These are phyloP conservation scores for Neurospora sp. DNA, from an alignment of 495 filamentous ascomycete species.

Conservation along the genomic window DNA sequence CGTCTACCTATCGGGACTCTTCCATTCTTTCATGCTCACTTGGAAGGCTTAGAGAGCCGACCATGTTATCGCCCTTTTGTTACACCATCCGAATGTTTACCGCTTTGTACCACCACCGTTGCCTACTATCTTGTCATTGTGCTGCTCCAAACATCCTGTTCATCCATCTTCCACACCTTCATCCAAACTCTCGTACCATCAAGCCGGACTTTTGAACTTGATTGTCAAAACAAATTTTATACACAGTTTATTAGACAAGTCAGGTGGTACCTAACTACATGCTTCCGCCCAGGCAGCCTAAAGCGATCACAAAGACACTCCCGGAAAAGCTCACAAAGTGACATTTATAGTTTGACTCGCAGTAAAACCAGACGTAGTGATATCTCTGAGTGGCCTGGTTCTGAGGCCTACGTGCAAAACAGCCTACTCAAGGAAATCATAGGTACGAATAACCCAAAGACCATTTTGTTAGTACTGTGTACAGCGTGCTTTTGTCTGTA, in stretches of 20 bases:
- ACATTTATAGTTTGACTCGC: neutral
- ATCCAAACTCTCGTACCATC: neutral
- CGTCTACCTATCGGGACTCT: neutral
- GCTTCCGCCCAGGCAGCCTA: neutral
- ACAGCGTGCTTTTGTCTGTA: neutral
- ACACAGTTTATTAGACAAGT: neutral
- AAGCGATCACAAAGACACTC: neutral
- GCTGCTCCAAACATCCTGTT: neutral
- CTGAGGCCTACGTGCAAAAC: neutral
- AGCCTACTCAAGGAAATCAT: neutral
- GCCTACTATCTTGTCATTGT: neutral
- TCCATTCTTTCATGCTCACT: neutral
- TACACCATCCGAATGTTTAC: neutral
- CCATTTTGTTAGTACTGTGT: neutral
- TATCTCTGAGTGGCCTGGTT: neutral
- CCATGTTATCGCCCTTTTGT: neutral
- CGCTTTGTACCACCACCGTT: neutral
- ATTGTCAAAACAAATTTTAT: neutral
- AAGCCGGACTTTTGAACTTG: neutral
- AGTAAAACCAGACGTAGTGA: neutral
- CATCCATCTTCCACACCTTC: neutral
- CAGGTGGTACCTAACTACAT: neutral
- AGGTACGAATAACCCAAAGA: neutral
- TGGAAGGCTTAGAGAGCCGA: no score
- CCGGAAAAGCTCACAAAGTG: neutral